phyloP scores from a whole-genome alignment of 2,329 filamentous ascomycete species.

The Botrytis elliptica region DNA sequence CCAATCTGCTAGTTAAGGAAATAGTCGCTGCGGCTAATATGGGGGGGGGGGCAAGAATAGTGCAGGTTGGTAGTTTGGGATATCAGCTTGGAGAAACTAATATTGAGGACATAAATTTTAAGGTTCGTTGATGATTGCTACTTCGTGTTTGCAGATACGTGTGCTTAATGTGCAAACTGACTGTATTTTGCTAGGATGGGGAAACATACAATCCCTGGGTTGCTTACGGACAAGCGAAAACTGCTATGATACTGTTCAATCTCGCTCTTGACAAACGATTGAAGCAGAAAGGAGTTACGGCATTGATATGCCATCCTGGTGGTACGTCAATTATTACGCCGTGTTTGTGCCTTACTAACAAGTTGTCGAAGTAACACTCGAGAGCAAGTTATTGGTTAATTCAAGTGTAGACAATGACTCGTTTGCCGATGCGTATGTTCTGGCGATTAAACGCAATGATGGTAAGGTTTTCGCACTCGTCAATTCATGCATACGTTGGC shows the following conservation, averaged over 20 bases:
- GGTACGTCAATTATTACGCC: neutral
- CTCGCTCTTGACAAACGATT: neutral
- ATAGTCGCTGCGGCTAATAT: slow-evolving; percentile 13
- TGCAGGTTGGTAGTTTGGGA: slow-evolving; percentile 38
- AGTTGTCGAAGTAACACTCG: neutral
- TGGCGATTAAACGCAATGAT: slow-evolving; percentile 4
- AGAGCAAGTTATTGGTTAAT: neutral
- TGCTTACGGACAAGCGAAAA: slow-evolving; percentile 43
- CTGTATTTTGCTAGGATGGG: slow-evolving; percentile 17
- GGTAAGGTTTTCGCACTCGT: neutral
- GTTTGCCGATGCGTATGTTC: neutral
- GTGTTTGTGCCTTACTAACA: neutral
- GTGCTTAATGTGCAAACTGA: neutral
- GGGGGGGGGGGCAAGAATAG: slow-evolving; percentile 19
- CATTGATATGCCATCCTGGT: slow-evolving; percentile 4
- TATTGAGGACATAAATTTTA: slow-evolving; percentile 36
- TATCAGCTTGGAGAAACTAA: slow-evolving; percentile 40
- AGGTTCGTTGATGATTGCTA: neutral
- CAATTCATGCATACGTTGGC: neutral
- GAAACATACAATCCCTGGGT: slow-evolving; percentile 40
- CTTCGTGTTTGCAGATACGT: neutral
- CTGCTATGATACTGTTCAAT: slow-evolving; percentile 42
- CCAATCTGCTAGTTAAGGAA: slow-evolving; percentile 26
- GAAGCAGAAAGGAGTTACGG: neutral
- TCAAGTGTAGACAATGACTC: neutral